Evolutionary conservation across 257 asterid species (phyloP).

Genomic region (Przewalskia tangutica): DNA sequence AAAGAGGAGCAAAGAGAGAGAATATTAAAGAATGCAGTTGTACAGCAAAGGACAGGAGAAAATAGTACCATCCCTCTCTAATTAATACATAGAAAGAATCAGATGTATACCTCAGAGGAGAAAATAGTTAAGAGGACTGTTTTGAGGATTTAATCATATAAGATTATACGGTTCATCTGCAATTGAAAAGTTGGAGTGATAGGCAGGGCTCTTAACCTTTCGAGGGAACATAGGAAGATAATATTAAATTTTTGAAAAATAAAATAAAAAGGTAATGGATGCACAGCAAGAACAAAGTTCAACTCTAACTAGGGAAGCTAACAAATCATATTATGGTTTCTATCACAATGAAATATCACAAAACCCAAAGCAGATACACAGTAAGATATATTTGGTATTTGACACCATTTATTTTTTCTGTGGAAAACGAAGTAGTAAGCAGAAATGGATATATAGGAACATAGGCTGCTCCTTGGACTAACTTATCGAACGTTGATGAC

Average conservation of each 20-base stretch:
- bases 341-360: slow-evolving; percentile 39
- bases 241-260: background rate
- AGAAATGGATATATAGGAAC: background rate
- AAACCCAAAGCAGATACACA: background rate
- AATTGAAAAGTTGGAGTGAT: background rate
- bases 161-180: background rate
- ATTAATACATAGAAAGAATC: background rate
- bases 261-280: background rate
- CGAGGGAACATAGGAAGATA: background rate
- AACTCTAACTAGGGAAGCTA: slow-evolving; percentile 12
- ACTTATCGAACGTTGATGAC: background rate
- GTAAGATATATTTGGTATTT: background rate
- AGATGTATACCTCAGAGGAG: background rate
- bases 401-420: background rate
- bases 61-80: background rate
- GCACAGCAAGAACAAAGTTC: background rate
- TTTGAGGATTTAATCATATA: background rate
- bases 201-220: background rate
- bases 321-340: slow-evolving; percentile 79
- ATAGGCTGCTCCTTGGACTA: background rate
- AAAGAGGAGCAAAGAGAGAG: background rate
- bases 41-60: background rate
- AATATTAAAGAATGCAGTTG: background rate
- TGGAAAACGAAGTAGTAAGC: background rate
- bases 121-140: background rate